Evolutionary conservation across 176 grass and related monocot genomes (phyloP), one percentile per base, ranked within the genome.

Genomic region (Avena sativa): DNA sequence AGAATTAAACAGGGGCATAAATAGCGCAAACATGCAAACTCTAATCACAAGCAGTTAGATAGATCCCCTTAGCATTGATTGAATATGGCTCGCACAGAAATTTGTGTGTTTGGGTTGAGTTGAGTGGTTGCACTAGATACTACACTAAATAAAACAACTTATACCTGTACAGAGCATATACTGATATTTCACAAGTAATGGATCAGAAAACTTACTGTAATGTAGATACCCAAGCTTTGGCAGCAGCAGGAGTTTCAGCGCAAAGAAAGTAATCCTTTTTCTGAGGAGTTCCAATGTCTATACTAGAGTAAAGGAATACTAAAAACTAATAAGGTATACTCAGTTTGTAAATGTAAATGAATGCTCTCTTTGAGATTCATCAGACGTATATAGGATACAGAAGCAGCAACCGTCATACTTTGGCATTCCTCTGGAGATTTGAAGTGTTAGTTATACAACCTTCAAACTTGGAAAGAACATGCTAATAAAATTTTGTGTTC

Each of bases 261-360:
- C 97, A 99, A 84, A 99, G 92, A 71, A 99, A 99, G 70, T 99
- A 99, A 85, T 99, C 97, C 71, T 96, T 99, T 79, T 99, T 99
- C 74, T 96, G 91, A 83, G 92, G 97, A 87, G 94, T 99, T 89
- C 92, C 97, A 40, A 97, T 94, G 79, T 96, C 97, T 96, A 84
- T 67, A 55, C 71, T 52, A 61, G 70, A 91, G 85, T 96, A 79
- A 90, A 99, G 92, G 79, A 94, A 88, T 30, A 80, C 80, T 48
- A 81, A 74, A 87, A 89, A 79, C 53, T 53, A 61, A 72, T 74
- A 68, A 16, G 59, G 52, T 84, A 38, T 38, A 30, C 12, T 19
- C 46, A 47, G 58, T 13, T 55, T 84, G 28, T 11, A 49, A 26
- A 40, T 57, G 58, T 64, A 8, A 82, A 47, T 47, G 12, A 60